Evolutionary conservation across 768 basidiomycete genomes (phyloP).

Genomic region (Lentinula raphanica): DNA sequence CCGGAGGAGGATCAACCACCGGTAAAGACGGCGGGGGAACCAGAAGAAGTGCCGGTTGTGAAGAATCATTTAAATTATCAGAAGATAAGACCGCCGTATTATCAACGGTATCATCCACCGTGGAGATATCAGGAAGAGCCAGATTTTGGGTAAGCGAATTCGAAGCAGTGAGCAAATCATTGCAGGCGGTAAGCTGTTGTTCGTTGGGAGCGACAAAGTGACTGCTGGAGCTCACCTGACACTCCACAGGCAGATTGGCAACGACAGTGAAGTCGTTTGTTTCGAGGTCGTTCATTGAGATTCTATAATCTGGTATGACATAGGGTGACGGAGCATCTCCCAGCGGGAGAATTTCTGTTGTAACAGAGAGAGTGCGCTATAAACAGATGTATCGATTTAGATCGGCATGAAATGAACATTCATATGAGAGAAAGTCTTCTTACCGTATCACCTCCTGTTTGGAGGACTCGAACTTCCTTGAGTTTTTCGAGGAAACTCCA

Average conservation of each 20-base stretch:
- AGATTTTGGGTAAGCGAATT: background rate
- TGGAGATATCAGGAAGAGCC: background rate
- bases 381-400: background rate
- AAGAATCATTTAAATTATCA: background rate
- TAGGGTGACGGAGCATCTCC: slow-evolving; percentile 13
- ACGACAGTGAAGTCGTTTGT: slow-evolving; percentile 10
- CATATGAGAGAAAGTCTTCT: background rate
- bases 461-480: background rate
- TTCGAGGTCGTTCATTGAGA: slow-evolving; percentile 15
- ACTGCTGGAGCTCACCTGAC: slow-evolving; percentile 11
- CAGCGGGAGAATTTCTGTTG: slow-evolving; percentile 7
- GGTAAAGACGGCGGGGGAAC: background rate
- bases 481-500: background rate
- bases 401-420: background rate
- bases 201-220: background rate
- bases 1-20: background rate
- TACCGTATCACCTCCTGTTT: slow-evolving; percentile 1
- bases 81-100: background rate
- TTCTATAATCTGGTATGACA: slow-evolving; percentile 4
- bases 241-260: slow-evolving; percentile 16
- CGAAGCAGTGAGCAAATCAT: background rate
- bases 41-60: background rate
- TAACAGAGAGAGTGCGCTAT: background rate
- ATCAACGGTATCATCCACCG: background rate
- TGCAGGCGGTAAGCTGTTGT: background rate